Percentiles rank a stretch among this genome's conserved stretches.
phyloP scores from a whole-genome alignment of 2,329 filamentous ascomycete genomes.

The Aspergillus novofumigatus region DNA sequence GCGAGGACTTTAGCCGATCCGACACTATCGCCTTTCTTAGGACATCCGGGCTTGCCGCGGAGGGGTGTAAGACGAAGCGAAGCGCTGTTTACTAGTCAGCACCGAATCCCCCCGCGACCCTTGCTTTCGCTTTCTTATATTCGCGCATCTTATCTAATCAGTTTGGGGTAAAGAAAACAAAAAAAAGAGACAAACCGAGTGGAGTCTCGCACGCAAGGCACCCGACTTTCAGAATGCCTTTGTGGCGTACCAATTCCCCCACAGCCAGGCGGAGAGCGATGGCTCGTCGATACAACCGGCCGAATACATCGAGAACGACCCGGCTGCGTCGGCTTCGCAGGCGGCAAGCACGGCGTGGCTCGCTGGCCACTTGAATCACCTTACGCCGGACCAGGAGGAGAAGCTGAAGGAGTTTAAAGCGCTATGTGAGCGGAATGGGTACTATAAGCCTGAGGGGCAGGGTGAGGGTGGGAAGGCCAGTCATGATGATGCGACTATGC shows the following conservation, averaged over 20 bases:
- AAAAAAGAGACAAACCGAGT: background rate
- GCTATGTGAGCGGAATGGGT: constrained; percentile 60
- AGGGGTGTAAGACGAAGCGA: background rate
- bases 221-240: constrained; percentile 15
- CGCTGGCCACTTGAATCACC: constrained; percentile 71
- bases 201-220: background rate
- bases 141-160: background rate
- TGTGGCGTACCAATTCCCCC: constrained; percentile 30
- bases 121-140: background rate
- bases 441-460: constrained; percentile 37
- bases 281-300: constrained; percentile 23
- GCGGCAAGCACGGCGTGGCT: constrained; percentile 36
- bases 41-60: background rate
- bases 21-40: background rate
- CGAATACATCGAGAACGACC: constrained; percentile 28
- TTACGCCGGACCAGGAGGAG: constrained; percentile 64
- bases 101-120: background rate
- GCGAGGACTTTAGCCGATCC: background rate
- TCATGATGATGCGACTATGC: constrained; percentile 46
- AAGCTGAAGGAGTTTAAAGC: constrained; percentile 69
- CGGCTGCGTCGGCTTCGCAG: constrained; percentile 32
- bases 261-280: constrained; percentile 25
- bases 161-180: background rate
- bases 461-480: constrained; percentile 35
- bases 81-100: background rate